Conservation (phyloP, 768 basidiomycete species). For the Tulasnella sp. region DNA sequence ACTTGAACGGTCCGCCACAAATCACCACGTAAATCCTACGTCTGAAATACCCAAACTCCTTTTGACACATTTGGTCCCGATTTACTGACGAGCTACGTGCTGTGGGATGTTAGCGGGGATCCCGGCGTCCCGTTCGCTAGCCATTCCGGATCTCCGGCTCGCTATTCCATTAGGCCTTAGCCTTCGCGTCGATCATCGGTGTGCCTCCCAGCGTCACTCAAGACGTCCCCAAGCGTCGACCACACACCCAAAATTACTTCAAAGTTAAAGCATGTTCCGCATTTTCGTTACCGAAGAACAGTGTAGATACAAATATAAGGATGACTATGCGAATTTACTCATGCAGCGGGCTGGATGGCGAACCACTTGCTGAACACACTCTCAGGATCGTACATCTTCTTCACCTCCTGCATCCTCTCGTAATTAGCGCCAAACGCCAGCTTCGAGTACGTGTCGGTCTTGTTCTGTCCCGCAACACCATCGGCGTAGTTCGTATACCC, state of each 20-base stretch:
- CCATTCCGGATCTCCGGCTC: neutral
- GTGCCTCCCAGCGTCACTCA: neutral
- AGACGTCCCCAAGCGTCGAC: too few species aligned
- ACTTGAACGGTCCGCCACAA: neutral
- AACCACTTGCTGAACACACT: constrained; percentile 32
- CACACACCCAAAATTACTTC: neutral
- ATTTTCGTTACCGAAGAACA: neutral
- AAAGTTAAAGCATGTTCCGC: neutral
- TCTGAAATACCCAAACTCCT: neutral
- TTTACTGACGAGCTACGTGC: neutral
- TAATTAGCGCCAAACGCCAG: constrained; percentile 27
- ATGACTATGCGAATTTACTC: neutral
- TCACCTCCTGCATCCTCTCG: constrained; percentile 5
- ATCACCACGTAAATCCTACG: neutral
- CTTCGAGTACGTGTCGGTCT: constrained; percentile 26
- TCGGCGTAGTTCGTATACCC: constrained; percentile 32
- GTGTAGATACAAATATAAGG: neutral
- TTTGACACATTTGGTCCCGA: neutral
- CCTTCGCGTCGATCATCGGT: neutral
- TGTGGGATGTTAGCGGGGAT: neutral
- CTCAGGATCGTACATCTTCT: constrained; percentile 30
- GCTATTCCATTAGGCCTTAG: neutral
- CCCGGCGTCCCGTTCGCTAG: neutral
- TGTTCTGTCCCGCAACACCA: constrained; percentile 18
- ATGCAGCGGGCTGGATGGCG: constrained; percentile 20